Evolutionary conservation across 2,329 filamentous ascomycete species (phyloP).

Genomic region (Fusarium succisae): DNA sequence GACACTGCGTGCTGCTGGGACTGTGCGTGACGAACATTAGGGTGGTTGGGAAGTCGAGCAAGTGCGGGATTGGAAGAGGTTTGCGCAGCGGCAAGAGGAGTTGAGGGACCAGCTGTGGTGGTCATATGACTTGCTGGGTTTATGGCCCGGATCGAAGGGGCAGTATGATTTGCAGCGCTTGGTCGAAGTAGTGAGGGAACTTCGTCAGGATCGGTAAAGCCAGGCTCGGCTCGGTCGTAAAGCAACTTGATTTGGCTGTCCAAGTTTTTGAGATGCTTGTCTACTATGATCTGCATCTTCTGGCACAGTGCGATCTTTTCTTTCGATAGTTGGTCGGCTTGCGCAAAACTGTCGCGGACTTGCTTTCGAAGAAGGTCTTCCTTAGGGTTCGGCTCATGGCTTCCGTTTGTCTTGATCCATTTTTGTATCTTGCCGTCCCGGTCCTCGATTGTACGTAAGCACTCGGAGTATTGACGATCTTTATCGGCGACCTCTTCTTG

Average conservation of each 20-base stretch:
- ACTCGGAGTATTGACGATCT: conserved; percentile 76
- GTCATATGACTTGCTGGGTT: conserved; percentile 53
- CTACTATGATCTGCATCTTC: conserved; percentile 68
- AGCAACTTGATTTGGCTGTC: conserved; percentile 71
- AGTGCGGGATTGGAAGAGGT: conserved; percentile 53
- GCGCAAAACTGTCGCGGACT: conserved; percentile 74
- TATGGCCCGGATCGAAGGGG: conserved; percentile 53
- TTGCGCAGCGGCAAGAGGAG: conserved; percentile 40
- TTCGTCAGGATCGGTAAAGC: conserved; percentile 70
- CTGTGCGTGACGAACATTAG: conserved; percentile 61
- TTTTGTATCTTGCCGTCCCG: conserved; percentile 81
- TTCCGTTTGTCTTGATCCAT: conserved; percentile 81
- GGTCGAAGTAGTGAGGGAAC: conserved; percentile 70
- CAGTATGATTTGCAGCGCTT: conserved; percentile 62
- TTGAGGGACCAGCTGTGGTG: conserved; percentile 38
- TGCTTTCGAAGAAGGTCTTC: conserved; percentile 74
- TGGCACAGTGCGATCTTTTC: conserved; percentile 78
- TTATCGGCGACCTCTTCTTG: conserved; percentile 86
- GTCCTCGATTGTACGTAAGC: conserved; percentile 73
- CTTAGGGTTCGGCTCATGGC: conserved; percentile 77
- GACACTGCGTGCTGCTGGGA: conserved; percentile 63
- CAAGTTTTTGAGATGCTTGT: conserved; percentile 70
- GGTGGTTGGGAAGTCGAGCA: conserved; percentile 54
- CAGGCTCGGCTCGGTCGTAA: conserved; percentile 68
- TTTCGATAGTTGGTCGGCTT: conserved; percentile 74